A percentile compares a stretch with the other conserved stretches of the same genome.
Conservation (phyloP, 768 basidiomycete species). For the Saitozyma podzolica region DNA sequence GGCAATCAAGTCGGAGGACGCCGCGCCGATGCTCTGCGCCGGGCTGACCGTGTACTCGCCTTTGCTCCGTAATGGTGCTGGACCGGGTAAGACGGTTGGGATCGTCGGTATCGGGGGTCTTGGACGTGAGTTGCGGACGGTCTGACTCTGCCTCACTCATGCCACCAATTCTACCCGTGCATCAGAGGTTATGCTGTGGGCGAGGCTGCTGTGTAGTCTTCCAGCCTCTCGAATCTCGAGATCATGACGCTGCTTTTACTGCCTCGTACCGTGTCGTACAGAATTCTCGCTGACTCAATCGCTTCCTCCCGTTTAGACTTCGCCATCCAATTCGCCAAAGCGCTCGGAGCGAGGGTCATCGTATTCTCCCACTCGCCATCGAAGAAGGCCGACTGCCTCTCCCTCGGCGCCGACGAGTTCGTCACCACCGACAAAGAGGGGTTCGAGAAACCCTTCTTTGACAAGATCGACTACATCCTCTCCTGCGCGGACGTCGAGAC, state of each 20-base stretch:
- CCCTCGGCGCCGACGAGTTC: conserved; percentile 50
- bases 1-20: conserved; percentile 42
- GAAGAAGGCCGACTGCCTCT: conserved; percentile 62
- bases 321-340: conserved; percentile 57
- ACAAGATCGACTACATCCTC: conserved; percentile 54
- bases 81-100: conserved; percentile 66
- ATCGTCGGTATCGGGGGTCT: conserved; percentile 72
- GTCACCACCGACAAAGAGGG: conserved; percentile 37
- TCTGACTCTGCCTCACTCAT: background rate
- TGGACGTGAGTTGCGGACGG: conserved; percentile 37
- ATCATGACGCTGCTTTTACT: too few species aligned
- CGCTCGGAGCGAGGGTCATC: conserved; percentile 62
- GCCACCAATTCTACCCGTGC: too few species aligned
- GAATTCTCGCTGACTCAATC: background rate
- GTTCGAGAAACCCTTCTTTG: conserved; percentile 46
- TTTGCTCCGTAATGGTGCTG: conserved; percentile 57
- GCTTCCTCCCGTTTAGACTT: conserved; percentile 26
- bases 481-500: conserved; percentile 55
- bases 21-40: conserved; percentile 53
- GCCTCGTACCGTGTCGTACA: too few species aligned
- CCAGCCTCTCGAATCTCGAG: too few species aligned
- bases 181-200: too few species aligned
- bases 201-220: too few species aligned
- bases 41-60: conserved; percentile 54
- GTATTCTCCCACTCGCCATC: conserved; percentile 62